phyloP scores from a whole-genome alignment of 352 stramenopile species.

The Phytophthora quininea region DNA sequence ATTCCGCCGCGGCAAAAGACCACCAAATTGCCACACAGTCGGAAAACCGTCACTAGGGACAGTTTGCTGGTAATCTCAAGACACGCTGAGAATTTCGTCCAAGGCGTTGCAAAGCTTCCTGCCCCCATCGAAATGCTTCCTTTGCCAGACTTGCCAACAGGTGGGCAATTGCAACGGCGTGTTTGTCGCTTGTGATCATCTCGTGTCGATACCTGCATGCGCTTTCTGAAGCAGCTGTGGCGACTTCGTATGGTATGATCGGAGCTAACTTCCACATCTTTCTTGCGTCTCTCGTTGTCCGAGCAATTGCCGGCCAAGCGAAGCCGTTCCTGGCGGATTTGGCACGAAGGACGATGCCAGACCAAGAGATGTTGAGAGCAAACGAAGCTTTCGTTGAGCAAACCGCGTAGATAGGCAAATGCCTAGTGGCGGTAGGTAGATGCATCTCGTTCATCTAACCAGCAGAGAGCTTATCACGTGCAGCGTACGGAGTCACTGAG shows the following conservation, averaged over 20 bases:
- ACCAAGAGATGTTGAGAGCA: not conserved
- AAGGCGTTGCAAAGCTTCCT: too few species aligned
- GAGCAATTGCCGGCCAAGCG: conserved; percentile 4
- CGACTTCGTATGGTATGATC: conserved; percentile 8
- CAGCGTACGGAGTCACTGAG: too few species aligned
- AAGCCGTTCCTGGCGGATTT: conserved; percentile 7
- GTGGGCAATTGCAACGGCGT: not conserved
- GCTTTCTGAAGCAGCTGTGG: conserved; percentile 6
- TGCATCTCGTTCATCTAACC: too few species aligned
- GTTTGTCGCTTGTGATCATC: conserved; percentile 14
- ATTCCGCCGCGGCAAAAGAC: conserved; percentile 15
- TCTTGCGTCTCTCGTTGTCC: conserved; percentile 13
- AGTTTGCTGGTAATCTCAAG: too few species aligned
- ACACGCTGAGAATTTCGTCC: too few species aligned
- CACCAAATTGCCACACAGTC: not conserved
- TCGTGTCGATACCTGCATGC: not conserved
- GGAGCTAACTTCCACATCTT: not conserved
- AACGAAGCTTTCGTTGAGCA: too few species aligned
- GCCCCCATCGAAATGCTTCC: conserved; percentile 15
- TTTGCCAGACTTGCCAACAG: not conserved
- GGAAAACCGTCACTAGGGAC: too few species aligned
- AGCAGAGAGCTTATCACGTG: not conserved
- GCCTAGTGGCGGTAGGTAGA: too few species aligned
- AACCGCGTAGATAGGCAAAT: too few species aligned
- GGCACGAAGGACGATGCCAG: conserved; percentile 23